These are phyloP conservation scores for Globisporangium cylindrosporum DNA, from an alignment of 352 stramenopile species.

Conservation along the genomic window DNA sequence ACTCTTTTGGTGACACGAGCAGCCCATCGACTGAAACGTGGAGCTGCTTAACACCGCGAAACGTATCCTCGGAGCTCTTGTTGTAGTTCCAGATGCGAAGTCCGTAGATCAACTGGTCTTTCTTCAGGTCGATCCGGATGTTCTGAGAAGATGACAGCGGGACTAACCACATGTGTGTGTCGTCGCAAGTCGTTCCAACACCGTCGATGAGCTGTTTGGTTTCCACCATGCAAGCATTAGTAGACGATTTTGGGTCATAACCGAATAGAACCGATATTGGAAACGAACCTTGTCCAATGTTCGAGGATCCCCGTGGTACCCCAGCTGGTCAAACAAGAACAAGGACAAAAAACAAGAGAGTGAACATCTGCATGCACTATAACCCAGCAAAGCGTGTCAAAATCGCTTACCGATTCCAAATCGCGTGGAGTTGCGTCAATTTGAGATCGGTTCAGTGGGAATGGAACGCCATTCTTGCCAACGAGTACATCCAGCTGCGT, in stretches of 20 bases:
- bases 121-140: slow-evolving; percentile 61
- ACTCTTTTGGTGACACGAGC: slow-evolving; percentile 48
- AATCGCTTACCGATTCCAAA: slow-evolving; percentile 50
- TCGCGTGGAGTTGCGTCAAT: slow-evolving; percentile 66
- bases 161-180: slow-evolving; percentile 90
- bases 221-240: background rate
- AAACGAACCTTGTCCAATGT: slow-evolving; percentile 79
- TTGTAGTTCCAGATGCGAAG: slow-evolving; percentile 86
- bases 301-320: slow-evolving; percentile 74
- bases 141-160: slow-evolving; percentile 47
- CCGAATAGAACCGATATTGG: background rate
- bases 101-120: slow-evolving; percentile 49
- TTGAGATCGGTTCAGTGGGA: slow-evolving; percentile 40
- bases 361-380: background rate
- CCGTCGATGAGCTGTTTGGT: slow-evolving; percentile 71
- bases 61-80: slow-evolving; percentile 69
- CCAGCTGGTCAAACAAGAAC: slow-evolving; percentile 33
- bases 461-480: slow-evolving; percentile 32
- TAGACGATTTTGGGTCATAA: background rate
- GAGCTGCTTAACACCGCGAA: slow-evolving; percentile 66
- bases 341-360: background rate
- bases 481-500: slow-evolving; percentile 73
- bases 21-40: slow-evolving; percentile 44
- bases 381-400: background rate
- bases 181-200: slow-evolving; percentile 76